Conservation (phyloP, 257 asterid species). For the Lycium barbarum region DNA sequence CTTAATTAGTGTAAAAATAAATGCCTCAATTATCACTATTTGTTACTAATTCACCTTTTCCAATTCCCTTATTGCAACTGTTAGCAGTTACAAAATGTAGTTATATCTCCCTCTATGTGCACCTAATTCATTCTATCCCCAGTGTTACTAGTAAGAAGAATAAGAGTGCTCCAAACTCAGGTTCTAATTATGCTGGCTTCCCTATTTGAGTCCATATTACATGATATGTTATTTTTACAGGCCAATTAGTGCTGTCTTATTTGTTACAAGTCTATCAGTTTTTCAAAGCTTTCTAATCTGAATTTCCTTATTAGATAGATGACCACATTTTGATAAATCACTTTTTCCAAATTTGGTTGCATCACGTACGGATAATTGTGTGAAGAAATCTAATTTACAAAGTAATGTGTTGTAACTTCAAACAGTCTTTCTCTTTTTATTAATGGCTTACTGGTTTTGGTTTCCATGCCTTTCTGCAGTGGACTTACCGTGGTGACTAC, state of each 20-base stretch:
- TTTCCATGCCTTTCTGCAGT: slow-evolving; percentile 60
- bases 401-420: background rate
- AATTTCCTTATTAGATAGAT: background rate
- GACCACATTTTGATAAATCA: background rate
- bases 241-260: background rate
- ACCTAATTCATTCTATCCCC: no score
- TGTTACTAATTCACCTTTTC: no score
- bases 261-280: background rate
- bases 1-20: no score
- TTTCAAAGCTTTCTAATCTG: background rate
- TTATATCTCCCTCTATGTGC: no score
- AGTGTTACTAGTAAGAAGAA: no score
- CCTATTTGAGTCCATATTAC: background rate
- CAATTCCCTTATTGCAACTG: no score
- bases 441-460: slow-evolving; percentile 24
- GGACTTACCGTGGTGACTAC: slow-evolving; percentile 86
- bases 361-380: background rate
- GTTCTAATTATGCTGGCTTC: slow-evolving; percentile 34
- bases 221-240: background rate
- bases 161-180: slow-evolving; percentile 26
- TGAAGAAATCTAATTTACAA: background rate
- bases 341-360: background rate
- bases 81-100: no score
- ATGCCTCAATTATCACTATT: no score
- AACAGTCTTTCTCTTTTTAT: background rate